These are phyloP conservation scores for Pterulicium gracile DNA, from an alignment of 1,284 basidiomycete genomes.

Conservation along the genomic window DNA sequence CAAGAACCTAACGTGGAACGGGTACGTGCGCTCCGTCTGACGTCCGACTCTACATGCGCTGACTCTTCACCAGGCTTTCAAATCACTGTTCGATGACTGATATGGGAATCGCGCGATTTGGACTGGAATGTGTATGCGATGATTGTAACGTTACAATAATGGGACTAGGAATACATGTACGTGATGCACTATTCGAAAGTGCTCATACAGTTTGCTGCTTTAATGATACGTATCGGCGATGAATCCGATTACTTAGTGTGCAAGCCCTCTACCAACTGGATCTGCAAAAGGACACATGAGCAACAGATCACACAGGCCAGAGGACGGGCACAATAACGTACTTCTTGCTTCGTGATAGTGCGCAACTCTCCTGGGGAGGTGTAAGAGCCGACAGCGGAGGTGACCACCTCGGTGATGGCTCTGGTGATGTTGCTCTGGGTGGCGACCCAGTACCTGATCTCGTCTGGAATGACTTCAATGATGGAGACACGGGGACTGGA, in stretches of 20 bases:
- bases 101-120: no score
- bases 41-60: background rate
- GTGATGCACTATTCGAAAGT: no score
- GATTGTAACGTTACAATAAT: no score
- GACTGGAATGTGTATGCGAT: no score
- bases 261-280: slow-evolving; percentile 27
- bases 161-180: no score
- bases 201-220: no score
- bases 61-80: background rate
- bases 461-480: slow-evolving; percentile 74
- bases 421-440: slow-evolving; percentile 34
- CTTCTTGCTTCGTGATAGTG: slow-evolving; percentile 50
- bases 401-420: slow-evolving; percentile 42
- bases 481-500: slow-evolving; percentile 62
- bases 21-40: background rate
- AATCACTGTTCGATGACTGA: background rate
- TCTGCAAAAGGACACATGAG: slow-evolving; percentile 13
- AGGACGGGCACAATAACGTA: slow-evolving; percentile 17
- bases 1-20: background rate
- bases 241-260: slow-evolving; percentile 29
- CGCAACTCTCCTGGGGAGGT: slow-evolving; percentile 55
- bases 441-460: slow-evolving; percentile 70
- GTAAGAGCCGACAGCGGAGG: slow-evolving; percentile 44
- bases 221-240: no score
- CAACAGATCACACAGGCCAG: background rate